Conservation (phyloP, 768 basidiomycete genomes). For the Lentinula aciculospora region DNA sequence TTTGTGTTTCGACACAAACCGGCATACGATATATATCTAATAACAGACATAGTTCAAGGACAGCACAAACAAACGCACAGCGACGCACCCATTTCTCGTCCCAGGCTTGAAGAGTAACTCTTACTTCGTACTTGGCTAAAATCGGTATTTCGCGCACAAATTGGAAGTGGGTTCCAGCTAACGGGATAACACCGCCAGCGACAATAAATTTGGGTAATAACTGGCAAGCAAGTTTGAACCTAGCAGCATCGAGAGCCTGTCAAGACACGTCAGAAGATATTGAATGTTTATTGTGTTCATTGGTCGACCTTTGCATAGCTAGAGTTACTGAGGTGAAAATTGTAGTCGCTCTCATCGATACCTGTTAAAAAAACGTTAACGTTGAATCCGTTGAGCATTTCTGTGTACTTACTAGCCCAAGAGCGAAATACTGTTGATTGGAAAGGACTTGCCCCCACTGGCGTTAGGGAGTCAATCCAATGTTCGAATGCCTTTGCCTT, state of each 20-base stretch:
- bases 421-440: constrained; percentile 32
- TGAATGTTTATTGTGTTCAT: neutral
- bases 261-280: neutral
- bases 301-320: constrained; percentile 66
- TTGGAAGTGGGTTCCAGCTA: constrained; percentile 35
- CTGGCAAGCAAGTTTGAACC: neutral
- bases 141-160: constrained; percentile 48
- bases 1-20: constrained; percentile 36
- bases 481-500: constrained; percentile 27
- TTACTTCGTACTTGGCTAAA: constrained; percentile 38
- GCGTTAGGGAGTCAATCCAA: constrained; percentile 44
- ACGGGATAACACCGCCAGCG: constrained; percentile 37
- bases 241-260: constrained; percentile 5
- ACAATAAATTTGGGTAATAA: constrained; percentile 33
- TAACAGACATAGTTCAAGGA: neutral
- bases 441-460: constrained; percentile 56
- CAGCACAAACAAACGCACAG: neutral
- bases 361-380: constrained; percentile 26
- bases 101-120: constrained; percentile 38
- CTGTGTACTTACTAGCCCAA: constrained; percentile 48
- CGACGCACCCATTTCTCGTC: constrained; percentile 50
- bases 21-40: constrained; percentile 39
- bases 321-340: constrained; percentile 76
- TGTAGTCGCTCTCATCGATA: constrained; percentile 70
- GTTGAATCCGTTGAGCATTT: neutral